Evolutionary conservation across 495 filamentous ascomycete species (phyloP).

Genomic region (Aspergillus baeticus): DNA sequence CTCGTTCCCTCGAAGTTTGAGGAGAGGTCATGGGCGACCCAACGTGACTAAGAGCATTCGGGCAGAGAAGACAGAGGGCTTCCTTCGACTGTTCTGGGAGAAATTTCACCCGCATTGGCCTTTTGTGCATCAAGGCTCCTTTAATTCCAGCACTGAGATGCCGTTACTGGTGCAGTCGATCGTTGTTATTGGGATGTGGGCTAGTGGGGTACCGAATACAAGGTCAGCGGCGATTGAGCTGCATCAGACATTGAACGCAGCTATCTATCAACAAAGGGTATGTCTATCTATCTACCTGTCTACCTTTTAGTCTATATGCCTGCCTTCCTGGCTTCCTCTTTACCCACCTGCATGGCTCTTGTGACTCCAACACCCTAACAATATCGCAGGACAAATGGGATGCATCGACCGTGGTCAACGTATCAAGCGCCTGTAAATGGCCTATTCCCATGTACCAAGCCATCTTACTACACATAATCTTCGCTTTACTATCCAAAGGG

Average conservation of each 20-base stretch:
- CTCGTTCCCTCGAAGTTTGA: not conserved
- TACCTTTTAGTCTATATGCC: too few species aligned
- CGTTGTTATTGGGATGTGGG: constrained; percentile 30
- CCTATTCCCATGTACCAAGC: too few species aligned
- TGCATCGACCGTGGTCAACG: too few species aligned
- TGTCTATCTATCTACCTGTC: too few species aligned
- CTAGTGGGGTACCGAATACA: constrained; percentile 10
- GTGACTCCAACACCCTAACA: too few species aligned
- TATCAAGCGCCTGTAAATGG: too few species aligned
- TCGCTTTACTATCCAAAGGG: too few species aligned
- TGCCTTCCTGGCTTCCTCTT: too few species aligned
- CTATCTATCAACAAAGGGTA: constrained; percentile 29
- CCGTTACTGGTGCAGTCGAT: constrained; percentile 30
- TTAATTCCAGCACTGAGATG: constrained; percentile 15
- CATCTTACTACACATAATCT: too few species aligned
- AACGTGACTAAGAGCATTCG: too few species aligned
- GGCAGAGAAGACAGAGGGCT: constrained; percentile 11
- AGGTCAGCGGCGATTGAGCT: constrained; percentile 24
- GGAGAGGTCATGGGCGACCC: not conserved
- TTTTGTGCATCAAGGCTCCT: constrained; percentile 29
- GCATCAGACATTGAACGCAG: constrained; percentile 19
- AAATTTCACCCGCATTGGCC: constrained; percentile 31
- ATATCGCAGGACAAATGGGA: too few species aligned
- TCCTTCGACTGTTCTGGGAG: constrained; percentile 27
- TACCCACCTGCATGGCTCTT: too few species aligned